These are phyloP conservation scores for Madurella mycetomatis DNA, from an alignment of 2,329 filamentous ascomycete genomes.

Conservation along the genomic window DNA sequence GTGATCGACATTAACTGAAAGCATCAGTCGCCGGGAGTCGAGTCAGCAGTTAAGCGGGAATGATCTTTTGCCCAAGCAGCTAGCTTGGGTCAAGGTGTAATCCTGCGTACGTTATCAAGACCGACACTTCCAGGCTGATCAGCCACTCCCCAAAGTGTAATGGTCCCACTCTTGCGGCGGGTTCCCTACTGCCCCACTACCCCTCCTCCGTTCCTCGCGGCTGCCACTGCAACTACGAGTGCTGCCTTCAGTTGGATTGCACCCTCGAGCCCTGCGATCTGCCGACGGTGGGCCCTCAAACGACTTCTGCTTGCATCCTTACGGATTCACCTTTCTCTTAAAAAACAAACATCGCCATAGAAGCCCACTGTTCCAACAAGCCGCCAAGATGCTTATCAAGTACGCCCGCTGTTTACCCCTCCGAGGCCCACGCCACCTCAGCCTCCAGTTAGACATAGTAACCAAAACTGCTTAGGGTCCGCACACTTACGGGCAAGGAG, in stretches of 20 bases:
- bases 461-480: conserved; percentile 59
- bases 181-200: conserved; percentile 13
- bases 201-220: conserved; percentile 4
- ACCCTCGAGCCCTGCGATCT: neutral
- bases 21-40: too few relatives aligned
- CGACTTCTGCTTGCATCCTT: neutral
- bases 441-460: neutral
- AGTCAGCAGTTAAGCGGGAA: too few relatives aligned
- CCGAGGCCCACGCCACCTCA: neutral
- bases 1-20: too few relatives aligned
- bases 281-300: neutral
- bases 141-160: neutral
- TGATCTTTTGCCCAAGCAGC: too few relatives aligned
- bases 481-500: conserved; percentile 96
- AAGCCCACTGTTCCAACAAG: neutral
- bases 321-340: neutral
- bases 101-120: too few relatives aligned
- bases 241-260: neutral
- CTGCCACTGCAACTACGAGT: neutral
- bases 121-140: too few relatives aligned
- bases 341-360: neutral
- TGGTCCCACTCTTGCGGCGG: neutral
- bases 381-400: conserved; percentile 49
- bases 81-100: too few relatives aligned
- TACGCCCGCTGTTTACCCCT: conserved; percentile 26